Evolutionary conservation across 2,329 filamentous ascomycete genomes (phyloP), one percentile per base, ranked within the genome.

Genomic region (Colletotrichum tofieldiae): DNA sequence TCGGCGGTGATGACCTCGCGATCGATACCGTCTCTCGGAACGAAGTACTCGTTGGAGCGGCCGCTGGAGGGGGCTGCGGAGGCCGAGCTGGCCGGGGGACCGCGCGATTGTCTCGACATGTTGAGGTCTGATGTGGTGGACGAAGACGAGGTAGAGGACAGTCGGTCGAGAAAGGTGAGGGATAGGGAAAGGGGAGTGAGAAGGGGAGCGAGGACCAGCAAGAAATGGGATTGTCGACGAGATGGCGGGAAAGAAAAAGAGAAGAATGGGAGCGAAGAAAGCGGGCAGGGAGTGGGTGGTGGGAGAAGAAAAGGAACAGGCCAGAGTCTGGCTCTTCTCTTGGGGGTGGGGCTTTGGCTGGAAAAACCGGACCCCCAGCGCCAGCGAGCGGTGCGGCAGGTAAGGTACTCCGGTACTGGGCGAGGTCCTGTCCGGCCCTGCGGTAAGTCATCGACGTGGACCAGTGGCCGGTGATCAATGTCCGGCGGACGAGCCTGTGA

Each of bases 1-100:
- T 95, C 93, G 80, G 93, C 92, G 75, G 93, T 94, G 83, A 95
- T 94, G 78, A 95, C 93, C 82, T 95, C 93, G 77, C 93, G 91
- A 81, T 93, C 93, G 82, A 95, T 95, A 80, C 93, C 93, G 82
- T 94, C 92, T 78, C 92, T 90, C 56, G 92, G 92, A 67, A 95
- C 91, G 82, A 95, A 95, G 81, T 94, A 95, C 84, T 94, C 92
- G 82, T 94, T 94, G 81, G 93, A 89, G 72, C 89, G 88, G 74
- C 81, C 79, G 70, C 84, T 82, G 67, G 85, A 80, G 64, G 84
- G 79, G 73, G 83, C 77, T 69, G 75, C 74, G 45, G 79, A 75
- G 76, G 80, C 74, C 73, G 80, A 78, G 75, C 76, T 75, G 77
- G 65, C 65, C 49, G 73, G 69, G 79, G 76, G 79, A 78, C 77